Evolutionary conservation across 208 protist species (phyloP), one percentile per base, ranked within the genome.

Genomic region (Balamuthia mandrillaris): DNA sequence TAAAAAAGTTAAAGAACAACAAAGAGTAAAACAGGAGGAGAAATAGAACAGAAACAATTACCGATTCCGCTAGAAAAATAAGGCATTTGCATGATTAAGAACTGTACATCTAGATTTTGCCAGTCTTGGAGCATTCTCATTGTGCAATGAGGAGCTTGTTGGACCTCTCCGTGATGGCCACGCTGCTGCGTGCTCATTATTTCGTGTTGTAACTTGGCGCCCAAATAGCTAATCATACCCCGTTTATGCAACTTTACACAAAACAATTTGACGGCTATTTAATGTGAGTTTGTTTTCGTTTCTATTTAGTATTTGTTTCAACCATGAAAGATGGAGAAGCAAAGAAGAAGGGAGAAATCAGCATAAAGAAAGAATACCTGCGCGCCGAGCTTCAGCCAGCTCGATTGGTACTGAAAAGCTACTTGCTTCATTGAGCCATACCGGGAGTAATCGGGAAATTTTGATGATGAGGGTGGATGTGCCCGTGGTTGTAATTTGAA

Each of bases 241-340:
- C 61, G 61, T 41, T 70, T 70, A 41, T 70, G 61, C 61, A 70
- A 41, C 61, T 33, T 70, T 41, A 31, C 47, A 45, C 61, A 70
- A 70, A 70, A 70, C 21, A 49, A 70, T 10, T 70, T 70, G 37
- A 70, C 61, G 37, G 61, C 61, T n/a, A 33, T 9, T 21, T 49
- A 49, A 33, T 70, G 41, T 33, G 61, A 33, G 35, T 70, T 41
- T 70, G 35, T 54, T 54, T 12, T 12, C 14, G 47, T n/a, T 10
- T 52, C 18, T 10, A 52, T 52, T 52, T 52, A 18, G 10, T 52
- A n/a, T 52, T 52, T 52, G 47, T 52, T 52, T 52, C 10, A 52
- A 52, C n/a, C n/a, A n/a, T n/a, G n/a, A n/a, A n/a, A n/a, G n/a
- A n/a, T n/a, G n/a, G n/a, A n/a, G n/a, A n/a, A n/a, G n/a, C n/a